Conservation (phyloP, 176 grass and related monocot species). For the Coix lacrymajobi region DNA sequence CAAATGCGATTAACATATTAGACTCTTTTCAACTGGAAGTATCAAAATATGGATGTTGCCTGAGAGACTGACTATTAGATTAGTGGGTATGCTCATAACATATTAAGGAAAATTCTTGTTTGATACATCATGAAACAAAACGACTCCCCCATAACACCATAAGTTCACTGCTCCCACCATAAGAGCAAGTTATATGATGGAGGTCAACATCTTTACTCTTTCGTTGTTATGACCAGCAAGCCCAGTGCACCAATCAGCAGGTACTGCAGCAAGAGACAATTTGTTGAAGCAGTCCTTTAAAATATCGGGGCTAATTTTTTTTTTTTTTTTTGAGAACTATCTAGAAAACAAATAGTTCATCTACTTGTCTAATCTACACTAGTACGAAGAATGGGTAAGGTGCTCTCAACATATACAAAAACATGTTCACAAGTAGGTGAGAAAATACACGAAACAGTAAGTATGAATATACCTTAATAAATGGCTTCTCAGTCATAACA, state of each 20-base stretch:
- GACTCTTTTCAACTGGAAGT: background rate
- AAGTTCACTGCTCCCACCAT: background rate
- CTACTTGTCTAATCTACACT: background rate
- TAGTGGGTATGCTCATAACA: background rate
- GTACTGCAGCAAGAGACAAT: slow-evolving; percentile 48
- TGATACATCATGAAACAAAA: background rate
- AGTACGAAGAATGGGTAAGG: background rate
- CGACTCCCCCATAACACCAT: background rate
- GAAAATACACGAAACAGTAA: background rate
- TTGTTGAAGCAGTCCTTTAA: background rate
- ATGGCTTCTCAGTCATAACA: slow-evolving; percentile 76
- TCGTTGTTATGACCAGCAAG: slow-evolving; percentile 63
- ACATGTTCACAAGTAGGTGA: background rate
- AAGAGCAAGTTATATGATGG: background rate
- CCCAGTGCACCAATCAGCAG: slow-evolving; percentile 59
- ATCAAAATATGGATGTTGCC: background rate
- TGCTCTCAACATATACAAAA: background rate
- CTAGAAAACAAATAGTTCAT: background rate
- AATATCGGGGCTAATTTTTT: background rate
- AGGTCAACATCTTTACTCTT: slow-evolving; percentile 35
- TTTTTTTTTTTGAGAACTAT: background rate
- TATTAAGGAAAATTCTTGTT: background rate
- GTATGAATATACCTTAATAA: slow-evolving; percentile 62
- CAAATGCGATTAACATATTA: background rate
- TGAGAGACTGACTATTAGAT: background rate